Evolutionary conservation across 106 monocot genomes (phyloP), one percentile per base, ranked within the genome.

Genomic region (Dactylorhiza incarnata): DNA sequence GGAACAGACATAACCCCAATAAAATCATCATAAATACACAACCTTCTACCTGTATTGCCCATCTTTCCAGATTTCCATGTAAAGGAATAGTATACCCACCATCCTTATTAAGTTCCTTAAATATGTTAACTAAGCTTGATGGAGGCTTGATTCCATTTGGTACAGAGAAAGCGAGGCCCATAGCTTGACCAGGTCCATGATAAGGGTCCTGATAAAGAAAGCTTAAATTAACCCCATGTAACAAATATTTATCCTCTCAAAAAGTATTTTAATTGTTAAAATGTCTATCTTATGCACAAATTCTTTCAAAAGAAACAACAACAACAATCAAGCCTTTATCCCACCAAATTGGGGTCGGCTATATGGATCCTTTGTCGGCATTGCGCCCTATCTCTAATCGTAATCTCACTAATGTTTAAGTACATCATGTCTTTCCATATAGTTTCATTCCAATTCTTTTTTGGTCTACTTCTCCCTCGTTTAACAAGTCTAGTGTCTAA

Each of bases 161-260:
- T 15, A 96, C 93, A 10, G 96, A 96, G 78, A 96, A 96, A 68
- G 96, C 48, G 62, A 96, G 83, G 10, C 93, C 93, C 96, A 96
- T 93, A 48, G 96, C 96, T 80, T 96, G 96, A 47, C 93, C 91
- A 75, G 89, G 93, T 20, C 96, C 96, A 83, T 96, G 96, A 80
- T 96, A 96, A 26, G 93, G 93, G 87, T 96, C 96, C 93, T 95
- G 73, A 81, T 69, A 80, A 5, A 74, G 29, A 56, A 47, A 19
- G 13, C 46, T 46, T 37, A 37, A 56, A 62, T 44, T 2, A 49
- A 51, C 15, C 7, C 55, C 8, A 48, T 16, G 49, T n/a, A 48
- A 16, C 46, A 10, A 49, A 72, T 6, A 49, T 23, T 37, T 37
- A 37, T 37, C 37, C 37, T 37, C 37, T 37, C 37, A 37, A 37